Base-by-base conservation (phyloP, 2,329 filamentous ascomycete genomes). In the Aspergillus sp. region DNA sequence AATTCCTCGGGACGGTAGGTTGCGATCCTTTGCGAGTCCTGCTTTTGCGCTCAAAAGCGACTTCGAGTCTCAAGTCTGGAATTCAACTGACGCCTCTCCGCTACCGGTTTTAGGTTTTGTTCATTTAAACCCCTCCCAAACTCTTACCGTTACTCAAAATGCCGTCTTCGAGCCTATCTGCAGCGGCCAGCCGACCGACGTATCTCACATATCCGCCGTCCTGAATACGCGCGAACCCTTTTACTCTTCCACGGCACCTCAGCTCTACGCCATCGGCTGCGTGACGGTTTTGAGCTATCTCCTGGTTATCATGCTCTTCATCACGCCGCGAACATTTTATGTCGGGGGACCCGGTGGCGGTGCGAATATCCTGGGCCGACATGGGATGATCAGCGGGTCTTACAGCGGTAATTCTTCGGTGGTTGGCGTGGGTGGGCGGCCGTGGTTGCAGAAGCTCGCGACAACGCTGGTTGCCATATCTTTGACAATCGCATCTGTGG, bases 291-390 rank as follows among this genome's bases (percentile, higher is more conserved):
- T 93, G 30, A 82, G 86, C 30, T 96, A 93, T 63, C 82, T 93
- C 55, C 75, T 96, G 29, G 81, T 95, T 46, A 84, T 94, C 42
- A 93, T 95, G 74, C 77, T 96, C 24, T 76, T 94, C 53, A 86
- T 95, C 48, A 93, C 86, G 1, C 89, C 89, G n/a, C 78, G 89
- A 32, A 94, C 91, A 3, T 94, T 91, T 57, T 79, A 93, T 41
- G 78, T 93, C 37, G 86, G 86, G 33, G 85, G 86, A 14, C 64
- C 70, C 4, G 69, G 70, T 6, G 67, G 71, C 22, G 66, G 68
- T 16, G 77, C 83, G 29, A 84, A 89, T 27, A 80, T 91, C 37
- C 68, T 93, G 30, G 82, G 84, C 26, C 72, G 82, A 15, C 77
- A 83, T 52, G 85, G 86, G 37, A 88, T 94, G 61, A 93, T 88